A percentile compares a stretch with the other conserved stretches of the same genome.
These are phyloP conservation scores for Cercospora brassicicola DNA, from an alignment of 2,329 filamentous ascomycete genomes.

Conservation along the genomic window DNA sequence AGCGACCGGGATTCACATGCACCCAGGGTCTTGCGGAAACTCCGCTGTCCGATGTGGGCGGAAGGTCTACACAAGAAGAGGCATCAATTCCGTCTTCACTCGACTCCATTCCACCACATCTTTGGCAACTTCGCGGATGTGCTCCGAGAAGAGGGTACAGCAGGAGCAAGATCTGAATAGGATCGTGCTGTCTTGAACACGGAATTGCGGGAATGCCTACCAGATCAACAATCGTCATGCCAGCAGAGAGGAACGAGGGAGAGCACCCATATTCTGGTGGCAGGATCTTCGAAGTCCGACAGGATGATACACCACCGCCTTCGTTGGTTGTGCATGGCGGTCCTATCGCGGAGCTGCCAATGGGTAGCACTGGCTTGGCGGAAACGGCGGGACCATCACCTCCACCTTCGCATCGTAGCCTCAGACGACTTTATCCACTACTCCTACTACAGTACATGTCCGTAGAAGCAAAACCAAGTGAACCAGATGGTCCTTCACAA, in stretches of 20 bases:
- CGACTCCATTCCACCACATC: not conserved
- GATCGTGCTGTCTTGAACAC: not conserved
- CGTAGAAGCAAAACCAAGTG: not conserved
- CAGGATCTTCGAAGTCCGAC: not conserved
- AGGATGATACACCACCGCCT: not conserved
- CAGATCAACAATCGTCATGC: not conserved
- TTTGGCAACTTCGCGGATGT: not conserved
- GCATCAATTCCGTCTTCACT: conserved; percentile 9
- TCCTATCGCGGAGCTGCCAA: not conserved
- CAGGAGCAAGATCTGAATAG: not conserved
- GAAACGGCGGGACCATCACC: not conserved
- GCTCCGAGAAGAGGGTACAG: not conserved
- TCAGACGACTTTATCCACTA: not conserved
- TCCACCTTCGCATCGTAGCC: not conserved
- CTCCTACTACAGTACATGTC: not conserved
- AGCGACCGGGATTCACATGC: not conserved
- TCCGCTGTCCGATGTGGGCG: not conserved
- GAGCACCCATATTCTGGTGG: not conserved
- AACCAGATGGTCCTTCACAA: not conserved
- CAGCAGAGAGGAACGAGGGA: not conserved
- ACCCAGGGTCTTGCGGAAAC: not conserved
- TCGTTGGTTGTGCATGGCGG: not conserved
- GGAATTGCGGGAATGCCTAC: not conserved
- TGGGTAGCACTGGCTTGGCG: not conserved
- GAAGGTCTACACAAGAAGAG: conserved; percentile 1